These are phyloP conservation scores for Leccinum subrobustum DNA, from an alignment of 1,284 basidiomycete genomes.

Conservation along the genomic window DNA sequence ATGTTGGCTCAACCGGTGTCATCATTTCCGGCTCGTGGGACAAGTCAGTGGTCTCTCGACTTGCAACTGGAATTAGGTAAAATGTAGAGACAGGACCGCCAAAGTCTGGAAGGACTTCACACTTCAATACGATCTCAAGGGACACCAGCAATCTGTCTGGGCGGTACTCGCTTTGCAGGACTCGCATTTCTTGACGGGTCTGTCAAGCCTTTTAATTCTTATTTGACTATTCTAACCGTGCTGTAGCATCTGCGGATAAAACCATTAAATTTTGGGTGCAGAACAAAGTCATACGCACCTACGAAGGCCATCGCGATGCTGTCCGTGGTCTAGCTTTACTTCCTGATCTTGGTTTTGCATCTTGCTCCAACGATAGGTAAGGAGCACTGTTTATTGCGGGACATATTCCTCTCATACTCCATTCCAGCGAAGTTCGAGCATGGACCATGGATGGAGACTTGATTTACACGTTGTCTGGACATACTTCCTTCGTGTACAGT, in stretches of 20 bases:
- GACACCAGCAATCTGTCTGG: conserved; percentile 94
- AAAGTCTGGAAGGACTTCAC: conserved; percentile 90
- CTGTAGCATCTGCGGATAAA: conserved; percentile 89
- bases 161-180: conserved; percentile 84
- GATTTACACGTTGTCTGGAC: conserved; percentile 81
- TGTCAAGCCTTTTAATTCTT: conserved; percentile 19
- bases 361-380: conserved; percentile 92
- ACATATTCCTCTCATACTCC: conserved; percentile 3
- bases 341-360: conserved; percentile 88
- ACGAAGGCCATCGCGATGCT: conserved; percentile 85
- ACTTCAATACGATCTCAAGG: conserved; percentile 75
- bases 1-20: conserved; percentile 64
- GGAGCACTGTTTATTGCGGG: conserved; percentile 1
- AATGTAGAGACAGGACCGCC: conserved; percentile 64
- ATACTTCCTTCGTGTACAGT: conserved; percentile 96
- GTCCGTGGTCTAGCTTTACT: conserved; percentile 84
- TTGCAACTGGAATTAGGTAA: not conserved
- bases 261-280: conserved; percentile 87
- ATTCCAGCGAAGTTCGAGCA: conserved; percentile 78
- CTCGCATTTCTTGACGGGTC: conserved; percentile 82
- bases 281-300: conserved; percentile 73
- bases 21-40: conserved; percentile 99
- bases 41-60: conserved; percentile 53
- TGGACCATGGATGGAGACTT: conserved; percentile 84
- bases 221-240: not conserved